Percentiles rank a stretch among this genome's conserved stretches.
Evolutionary conservation across 106 monocot species (phyloP).

Genomic region (Dioscorea alata): DNA sequence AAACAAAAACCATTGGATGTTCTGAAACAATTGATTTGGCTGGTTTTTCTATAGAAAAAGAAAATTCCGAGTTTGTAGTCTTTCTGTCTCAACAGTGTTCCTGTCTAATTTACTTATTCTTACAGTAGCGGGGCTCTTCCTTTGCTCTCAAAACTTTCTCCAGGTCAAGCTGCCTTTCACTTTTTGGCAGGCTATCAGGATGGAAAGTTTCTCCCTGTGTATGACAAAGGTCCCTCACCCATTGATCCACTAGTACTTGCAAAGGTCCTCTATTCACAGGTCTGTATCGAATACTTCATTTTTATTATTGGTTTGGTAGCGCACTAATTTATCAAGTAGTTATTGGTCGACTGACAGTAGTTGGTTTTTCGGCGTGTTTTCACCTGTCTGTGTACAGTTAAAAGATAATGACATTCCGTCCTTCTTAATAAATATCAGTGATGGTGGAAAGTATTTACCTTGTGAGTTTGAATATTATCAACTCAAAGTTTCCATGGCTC

Average conservation of each 20-base stretch:
- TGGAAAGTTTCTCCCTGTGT: constrained; percentile 77
- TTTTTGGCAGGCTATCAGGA: constrained; percentile 89
- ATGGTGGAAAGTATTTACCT: constrained; percentile 47
- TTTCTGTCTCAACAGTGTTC: no score
- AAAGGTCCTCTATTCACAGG: constrained; percentile 40
- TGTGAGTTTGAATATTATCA: constrained; percentile 33
- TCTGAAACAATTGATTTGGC: no score
- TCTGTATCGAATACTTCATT: constrained; percentile 2
- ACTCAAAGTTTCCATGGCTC: not conserved
- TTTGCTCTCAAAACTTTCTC: constrained; percentile 48
- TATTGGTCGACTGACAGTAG: no score
- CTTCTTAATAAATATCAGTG: constrained; percentile 66
- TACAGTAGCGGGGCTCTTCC: constrained; percentile 76
- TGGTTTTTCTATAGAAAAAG: no score
- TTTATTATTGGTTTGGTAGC: not conserved
- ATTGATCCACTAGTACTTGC: constrained; percentile 54
- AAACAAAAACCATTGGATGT: no score
- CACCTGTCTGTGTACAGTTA: constrained; percentile 34
- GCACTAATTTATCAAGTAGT: no score
- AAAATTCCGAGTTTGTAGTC: no score
- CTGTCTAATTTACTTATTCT: not conserved
- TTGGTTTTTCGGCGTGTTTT: no score
- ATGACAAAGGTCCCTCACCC: constrained; percentile 46
- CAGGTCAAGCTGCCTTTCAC: constrained; percentile 93
- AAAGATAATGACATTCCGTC: constrained; percentile 49